Percentiles rank a stretch among this genome's conserved stretches.
Conservation (phyloP, 2,329 filamentous ascomycete genomes). For the Ascosphaera apis region DNA sequence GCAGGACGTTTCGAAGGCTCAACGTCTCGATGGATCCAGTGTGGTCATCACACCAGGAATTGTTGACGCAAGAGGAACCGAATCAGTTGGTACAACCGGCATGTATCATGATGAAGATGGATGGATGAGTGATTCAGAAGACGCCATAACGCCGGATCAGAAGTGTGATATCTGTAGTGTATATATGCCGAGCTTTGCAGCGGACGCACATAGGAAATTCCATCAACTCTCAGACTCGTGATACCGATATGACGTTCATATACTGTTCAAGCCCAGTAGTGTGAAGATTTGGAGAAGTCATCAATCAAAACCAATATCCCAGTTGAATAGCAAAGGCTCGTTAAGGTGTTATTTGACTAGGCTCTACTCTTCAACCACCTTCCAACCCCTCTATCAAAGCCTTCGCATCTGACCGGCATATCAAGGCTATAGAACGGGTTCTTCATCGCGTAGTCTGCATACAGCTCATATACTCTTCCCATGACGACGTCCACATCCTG, state of each 20-base stretch:
- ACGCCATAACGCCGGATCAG: slow-evolving; percentile 12
- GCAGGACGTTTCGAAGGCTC: too few species aligned
- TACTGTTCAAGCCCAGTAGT: too few species aligned
- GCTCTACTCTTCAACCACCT: slow-evolving; percentile 49
- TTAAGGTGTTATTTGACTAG: too few species aligned
- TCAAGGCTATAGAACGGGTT: slow-evolving; percentile 97
- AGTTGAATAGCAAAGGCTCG: too few species aligned
- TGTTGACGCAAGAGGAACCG: too few species aligned
- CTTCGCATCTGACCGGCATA: slow-evolving; percentile 90
- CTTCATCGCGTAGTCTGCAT: slow-evolving; percentile 97
- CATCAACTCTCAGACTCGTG: slow-evolving; percentile 15
- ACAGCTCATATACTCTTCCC: slow-evolving; percentile 74
- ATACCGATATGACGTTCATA: not conserved
- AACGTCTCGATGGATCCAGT: too few species aligned
- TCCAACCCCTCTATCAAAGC: slow-evolving; percentile 69
- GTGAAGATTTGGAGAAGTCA: too few species aligned
- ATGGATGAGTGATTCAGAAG: slow-evolving; percentile 16
- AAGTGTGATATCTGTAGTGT: slow-evolving; percentile 22
- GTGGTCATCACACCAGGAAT: too few species aligned
- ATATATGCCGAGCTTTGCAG: slow-evolving; percentile 26
- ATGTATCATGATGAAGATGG: slow-evolving; percentile 1
- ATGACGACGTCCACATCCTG: slow-evolving; percentile 69
- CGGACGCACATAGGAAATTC: slow-evolving; percentile 25
- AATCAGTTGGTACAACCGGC: too few species aligned
- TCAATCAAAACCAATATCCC: too few species aligned